A percentile compares a stretch with the other conserved stretches of the same genome.
Conservation (phyloP, 768 basidiomycete species). For the Russula emetica region DNA sequence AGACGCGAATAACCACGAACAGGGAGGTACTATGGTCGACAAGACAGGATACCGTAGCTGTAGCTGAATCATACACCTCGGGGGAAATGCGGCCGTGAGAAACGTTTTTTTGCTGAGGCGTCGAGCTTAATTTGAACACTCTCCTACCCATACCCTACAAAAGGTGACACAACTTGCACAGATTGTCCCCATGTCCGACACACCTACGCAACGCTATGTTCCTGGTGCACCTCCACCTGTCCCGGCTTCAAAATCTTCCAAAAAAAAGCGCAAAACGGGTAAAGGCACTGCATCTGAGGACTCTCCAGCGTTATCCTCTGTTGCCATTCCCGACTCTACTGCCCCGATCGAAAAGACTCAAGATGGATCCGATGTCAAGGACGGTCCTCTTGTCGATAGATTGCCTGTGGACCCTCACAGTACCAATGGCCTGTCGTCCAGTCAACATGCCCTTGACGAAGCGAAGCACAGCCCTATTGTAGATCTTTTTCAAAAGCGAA, state of each 20-base stretch:
- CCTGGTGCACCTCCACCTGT: conserved; percentile 72
- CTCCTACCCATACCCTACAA: not conserved
- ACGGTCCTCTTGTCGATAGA: conserved; percentile 16
- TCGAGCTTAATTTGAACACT: not conserved
- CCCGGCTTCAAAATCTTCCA: conserved; percentile 55
- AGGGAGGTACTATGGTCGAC: not conserved
- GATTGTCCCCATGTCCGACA: conserved; percentile 36
- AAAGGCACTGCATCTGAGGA: conserved; percentile 40
- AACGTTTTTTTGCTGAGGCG: conserved; percentile 5
- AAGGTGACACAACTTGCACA: conserved; percentile 1
- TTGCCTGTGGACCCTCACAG: conserved; percentile 17
- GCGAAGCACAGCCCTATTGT: conserved; percentile 64
- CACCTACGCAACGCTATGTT: conserved; percentile 49
- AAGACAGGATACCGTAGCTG: not conserved
- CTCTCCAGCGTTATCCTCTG: conserved; percentile 27
- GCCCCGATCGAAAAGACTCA: conserved; percentile 20
- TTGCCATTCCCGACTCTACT: conserved; percentile 27
- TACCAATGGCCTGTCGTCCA: conserved; percentile 22
- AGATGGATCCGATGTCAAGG: conserved; percentile 19
- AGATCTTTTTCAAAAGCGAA: conserved; percentile 73
- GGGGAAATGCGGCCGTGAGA: conserved; percentile 14
- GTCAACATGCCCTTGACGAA: conserved; percentile 33
- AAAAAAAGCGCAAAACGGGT: conserved; percentile 63
- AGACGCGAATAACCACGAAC: not conserved
- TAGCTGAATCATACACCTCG: not conserved